Percentiles rank a stretch among this genome's conserved stretches.
These are phyloP conservation scores for Salvia sclarea DNA, from an alignment of 305 asterid genomes.

Conservation along the genomic window DNA sequence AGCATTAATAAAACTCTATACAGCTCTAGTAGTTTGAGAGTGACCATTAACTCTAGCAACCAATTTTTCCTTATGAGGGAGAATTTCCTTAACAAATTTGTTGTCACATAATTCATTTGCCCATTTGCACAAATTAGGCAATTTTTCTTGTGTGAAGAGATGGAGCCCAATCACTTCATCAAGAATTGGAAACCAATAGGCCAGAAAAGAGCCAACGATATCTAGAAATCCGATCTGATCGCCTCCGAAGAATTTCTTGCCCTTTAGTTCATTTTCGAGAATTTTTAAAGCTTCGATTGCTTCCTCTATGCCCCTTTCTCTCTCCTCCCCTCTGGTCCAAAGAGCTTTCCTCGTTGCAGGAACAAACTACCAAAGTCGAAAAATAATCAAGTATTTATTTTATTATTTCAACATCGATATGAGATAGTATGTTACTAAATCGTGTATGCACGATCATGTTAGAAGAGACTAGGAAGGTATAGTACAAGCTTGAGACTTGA, in stretches of 20 bases:
- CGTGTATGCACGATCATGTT: too few species aligned
- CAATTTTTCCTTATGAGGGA: not conserved
- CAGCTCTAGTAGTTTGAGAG: too few species aligned
- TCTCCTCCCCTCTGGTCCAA: constrained; percentile 25
- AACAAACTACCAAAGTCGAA: too few species aligned
- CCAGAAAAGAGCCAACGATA: constrained; percentile 26
- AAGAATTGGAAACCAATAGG: constrained; percentile 27
- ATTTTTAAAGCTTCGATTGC: constrained; percentile 23
- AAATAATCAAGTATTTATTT: too few species aligned
- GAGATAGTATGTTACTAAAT: too few species aligned
- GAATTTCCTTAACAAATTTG: constrained; percentile 28
- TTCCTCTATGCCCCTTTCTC: constrained; percentile 33
- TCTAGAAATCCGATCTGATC: constrained; percentile 40
- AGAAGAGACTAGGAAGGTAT: too few species aligned
- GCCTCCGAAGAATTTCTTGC: constrained; percentile 40
- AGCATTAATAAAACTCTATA: too few species aligned
- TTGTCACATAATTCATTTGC: constrained; percentile 1
- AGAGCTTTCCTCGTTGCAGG: constrained; percentile 19
- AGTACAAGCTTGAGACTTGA: too few species aligned
- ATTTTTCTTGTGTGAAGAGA: constrained; percentile 31
- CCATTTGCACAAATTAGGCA: constrained; percentile 40
- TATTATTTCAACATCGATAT: too few species aligned
- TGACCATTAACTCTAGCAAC: too few species aligned
- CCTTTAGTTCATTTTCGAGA: constrained; percentile 36
- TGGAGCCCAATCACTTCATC: constrained; percentile 16